Evolutionary conservation across 805 yeast genomes (phyloP).

Genomic region (Lipomyces chichibuensis): DNA sequence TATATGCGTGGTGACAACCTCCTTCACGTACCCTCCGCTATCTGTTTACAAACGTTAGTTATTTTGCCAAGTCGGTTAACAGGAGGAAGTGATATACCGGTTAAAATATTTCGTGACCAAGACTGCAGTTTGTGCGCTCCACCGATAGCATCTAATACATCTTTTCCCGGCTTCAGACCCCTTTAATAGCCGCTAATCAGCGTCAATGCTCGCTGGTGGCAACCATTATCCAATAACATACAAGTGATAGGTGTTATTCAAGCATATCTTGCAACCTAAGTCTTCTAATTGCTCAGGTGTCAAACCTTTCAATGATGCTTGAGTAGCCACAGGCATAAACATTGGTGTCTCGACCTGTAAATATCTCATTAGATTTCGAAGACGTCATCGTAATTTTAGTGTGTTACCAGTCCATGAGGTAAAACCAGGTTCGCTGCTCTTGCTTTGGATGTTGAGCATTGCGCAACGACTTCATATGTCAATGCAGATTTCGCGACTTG

Average conservation of each 20-base stretch:
- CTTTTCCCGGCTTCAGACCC: constrained; percentile 51
- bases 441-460: constrained; percentile 50
- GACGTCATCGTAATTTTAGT: not conserved
- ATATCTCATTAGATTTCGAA: not conserved
- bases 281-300: constrained; percentile 49
- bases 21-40: constrained; percentile 45
- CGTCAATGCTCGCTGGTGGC: not conserved
- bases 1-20: not conserved
- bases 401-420: constrained; percentile 48
- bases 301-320: constrained; percentile 52
- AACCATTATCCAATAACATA: constrained; percentile 11
- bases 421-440: constrained; percentile 49
- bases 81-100: constrained; percentile 32
- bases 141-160: constrained; percentile 48
- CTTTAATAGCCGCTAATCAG: constrained; percentile 15
- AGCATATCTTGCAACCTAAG: constrained; percentile 49
- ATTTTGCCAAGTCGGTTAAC: not conserved
- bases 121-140: constrained; percentile 51
- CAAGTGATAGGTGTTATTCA: constrained; percentile 51
- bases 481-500: constrained; percentile 40
- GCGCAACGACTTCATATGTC: constrained; percentile 48
- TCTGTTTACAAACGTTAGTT: constrained; percentile 35
- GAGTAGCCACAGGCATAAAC: constrained; percentile 55
- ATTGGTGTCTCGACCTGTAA: constrained; percentile 48
- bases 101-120: constrained; percentile 50